Base-by-base conservation (phyloP, 257 asterid genomes). In the Petrea volubilis region DNA sequence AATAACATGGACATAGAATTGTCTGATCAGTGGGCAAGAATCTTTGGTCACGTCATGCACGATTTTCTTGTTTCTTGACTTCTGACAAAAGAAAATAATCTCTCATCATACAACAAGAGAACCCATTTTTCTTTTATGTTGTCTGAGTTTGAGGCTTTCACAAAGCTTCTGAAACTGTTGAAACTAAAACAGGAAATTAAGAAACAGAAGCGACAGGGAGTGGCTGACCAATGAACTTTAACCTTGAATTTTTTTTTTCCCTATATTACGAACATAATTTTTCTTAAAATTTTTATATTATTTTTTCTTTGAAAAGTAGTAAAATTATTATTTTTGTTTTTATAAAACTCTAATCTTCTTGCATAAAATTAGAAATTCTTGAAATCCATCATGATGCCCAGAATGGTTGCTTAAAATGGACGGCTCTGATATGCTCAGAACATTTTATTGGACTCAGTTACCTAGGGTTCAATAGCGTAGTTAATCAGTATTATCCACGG, bases 41-140 rank as follows among this genome's bases (percentile, higher is more conserved):
- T 86, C 87, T 92, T 88, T 86, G 75, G 80, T 85, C 88, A 81
- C 87, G 88, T 86, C 95, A 88, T 31, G 73, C 84, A 82, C 44
- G 90, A 86, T 85, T 79, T 84, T 78, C 84, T 85, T 75, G 83
- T n/a, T 80, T 87, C 83, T 83, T 73, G 76, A 82, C 78, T 67
- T 71, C 64, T 69, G 87, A 78, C 79, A 77, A 66, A 84, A 75
- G 76, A 72, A 56, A 72, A 67, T 55, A 46, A 73, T 57, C 33
- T 62, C 71, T 62, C 52, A 61, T 36, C 34, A 71, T 50, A 33
- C 71, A 33, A 67, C 52, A 24, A 31, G 7, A 14, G 34, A 60
- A 43, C 51, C 64, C 58, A 74, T 34, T 49, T 53, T 56, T 80
- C 24, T 36, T 74, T 46, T 70, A 15, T 62, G 81, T 44, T 64